A percentile compares a stretch with the other conserved stretches of the same genome.
Evolutionary conservation across 805 yeast genomes (phyloP).

Genomic region (Saturnispora ahearnii): DNA sequence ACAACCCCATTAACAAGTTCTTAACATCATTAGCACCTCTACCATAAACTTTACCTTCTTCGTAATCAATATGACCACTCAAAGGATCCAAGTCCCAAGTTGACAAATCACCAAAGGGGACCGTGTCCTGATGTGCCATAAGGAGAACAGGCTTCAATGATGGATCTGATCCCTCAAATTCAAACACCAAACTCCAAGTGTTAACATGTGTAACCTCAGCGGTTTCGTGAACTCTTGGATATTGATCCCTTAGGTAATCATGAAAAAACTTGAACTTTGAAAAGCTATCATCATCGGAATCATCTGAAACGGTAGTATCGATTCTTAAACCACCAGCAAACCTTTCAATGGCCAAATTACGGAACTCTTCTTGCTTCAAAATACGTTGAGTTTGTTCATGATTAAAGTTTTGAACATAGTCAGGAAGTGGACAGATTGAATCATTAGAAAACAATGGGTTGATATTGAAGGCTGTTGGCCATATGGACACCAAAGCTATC

Average conservation of each 20-base stretch:
- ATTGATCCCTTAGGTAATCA: slow-evolving; percentile 24
- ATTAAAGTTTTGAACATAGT: slow-evolving; percentile 10
- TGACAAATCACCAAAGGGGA: slow-evolving; percentile 55
- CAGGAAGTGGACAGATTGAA: slow-evolving; percentile 40
- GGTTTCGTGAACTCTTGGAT: slow-evolving; percentile 40
- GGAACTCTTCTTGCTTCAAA: slow-evolving; percentile 28
- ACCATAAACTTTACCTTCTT: slow-evolving; percentile 61
- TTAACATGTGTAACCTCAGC: slow-evolving; percentile 48
- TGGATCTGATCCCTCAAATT: slow-evolving; percentile 48
- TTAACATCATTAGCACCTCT: slow-evolving; percentile 75
- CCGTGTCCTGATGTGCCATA: slow-evolving; percentile 76
- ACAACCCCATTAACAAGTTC: slow-evolving; percentile 51
- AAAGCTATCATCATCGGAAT: slow-evolving; percentile 12
- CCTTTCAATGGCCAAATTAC: slow-evolving; percentile 30
- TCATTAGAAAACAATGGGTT: slow-evolving; percentile 1
- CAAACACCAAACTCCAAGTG: slow-evolving; percentile 52
- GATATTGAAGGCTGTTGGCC: slow-evolving; percentile 7
- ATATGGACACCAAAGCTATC: not conserved
- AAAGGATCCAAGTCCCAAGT: slow-evolving; percentile 65
- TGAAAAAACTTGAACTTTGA: slow-evolving; percentile 18
- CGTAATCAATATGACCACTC: slow-evolving; percentile 43
- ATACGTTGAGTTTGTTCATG: slow-evolving; percentile 20
- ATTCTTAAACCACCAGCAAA: slow-evolving; percentile 43
- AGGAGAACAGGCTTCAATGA: slow-evolving; percentile 54
- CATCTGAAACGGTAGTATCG: slow-evolving; percentile 37